These are phyloP conservation scores for Achlya hypogyna DNA, from an alignment of 352 stramenopile genomes.

Conservation along the genomic window DNA sequence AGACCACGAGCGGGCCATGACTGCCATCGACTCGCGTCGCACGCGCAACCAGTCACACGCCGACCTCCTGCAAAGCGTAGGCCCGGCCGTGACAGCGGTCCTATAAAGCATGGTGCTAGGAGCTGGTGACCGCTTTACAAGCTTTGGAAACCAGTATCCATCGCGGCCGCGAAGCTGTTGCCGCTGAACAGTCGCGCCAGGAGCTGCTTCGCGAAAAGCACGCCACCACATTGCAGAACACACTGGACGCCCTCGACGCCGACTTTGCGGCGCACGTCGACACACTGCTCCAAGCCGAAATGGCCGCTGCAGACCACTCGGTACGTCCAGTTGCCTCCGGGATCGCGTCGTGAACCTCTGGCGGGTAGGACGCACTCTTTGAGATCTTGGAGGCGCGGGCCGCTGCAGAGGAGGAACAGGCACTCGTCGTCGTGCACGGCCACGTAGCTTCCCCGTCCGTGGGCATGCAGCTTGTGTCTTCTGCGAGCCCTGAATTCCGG, in stretches of 20 bases:
- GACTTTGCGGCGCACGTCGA: constrained; percentile 26
- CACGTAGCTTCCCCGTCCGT: constrained; percentile 29
- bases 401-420: constrained; percentile 33
- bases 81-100: too few relatives aligned
- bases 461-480: constrained; percentile 37
- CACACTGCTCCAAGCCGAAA: constrained; percentile 22
- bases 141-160: constrained; percentile 41
- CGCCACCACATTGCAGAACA: constrained; percentile 27
- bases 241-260: constrained; percentile 28
- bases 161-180: constrained; percentile 33
- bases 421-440: constrained; percentile 28
- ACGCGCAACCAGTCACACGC: constrained; percentile 38
- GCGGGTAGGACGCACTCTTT: constrained; percentile 16
- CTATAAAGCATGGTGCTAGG: too few relatives aligned
- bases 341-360: constrained; percentile 24
- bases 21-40: constrained; percentile 32
- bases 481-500: constrained; percentile 37
- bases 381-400: constrained; percentile 43
- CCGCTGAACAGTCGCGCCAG: constrained; percentile 39
- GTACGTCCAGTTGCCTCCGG: constrained; percentile 16
- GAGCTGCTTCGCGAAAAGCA: constrained; percentile 34
- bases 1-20: constrained; percentile 47
- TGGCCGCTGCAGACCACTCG: not conserved
- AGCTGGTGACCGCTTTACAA: constrained; percentile 48
- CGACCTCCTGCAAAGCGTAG: constrained; percentile 36